Evolutionary conservation across 164 flowering plant genomes (phyloP), one percentile per base, ranked within the genome.

Genomic region (Vitis riparia): DNA sequence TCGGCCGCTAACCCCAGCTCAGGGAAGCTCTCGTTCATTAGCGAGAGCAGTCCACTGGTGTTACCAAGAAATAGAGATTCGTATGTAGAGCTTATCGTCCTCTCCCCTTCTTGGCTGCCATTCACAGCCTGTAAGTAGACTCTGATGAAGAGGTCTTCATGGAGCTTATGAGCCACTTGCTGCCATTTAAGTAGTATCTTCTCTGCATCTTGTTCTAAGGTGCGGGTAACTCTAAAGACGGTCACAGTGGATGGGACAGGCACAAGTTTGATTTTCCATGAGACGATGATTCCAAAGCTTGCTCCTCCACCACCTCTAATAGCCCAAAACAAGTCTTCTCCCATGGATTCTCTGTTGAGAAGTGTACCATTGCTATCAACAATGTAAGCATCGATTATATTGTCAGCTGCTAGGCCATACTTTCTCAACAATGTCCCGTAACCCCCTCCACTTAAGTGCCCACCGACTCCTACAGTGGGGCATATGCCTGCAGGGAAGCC

Each of bases 281-380:
- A 55, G 11, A 58, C 9, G 3, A 65, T 44, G 11, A 71, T 63
- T 5, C 68, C 69, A 48, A 71, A 71, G 58, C 74, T 71, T 14
- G 56, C 74, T 10, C 68, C 69, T 32, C 66, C 62, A 17, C 73
- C 55, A 23, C 68, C 67, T 11, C 72, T 47, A 23, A 69, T 62
- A 15, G 72, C 59, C 72, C 72, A 69, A 52, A 69, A 63, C 19
- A 71, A 59, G 19, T 72, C 75, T 59, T 66, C 69, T 27, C 75
- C 75, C 75, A 72, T 72, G 3, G 51, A 2, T 50, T 66, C 44
- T 44, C 75, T 49, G 30, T 73, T 61, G 4, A 72, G 61, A 53
- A 73, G 17, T 58, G 61, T 51, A 1, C 75, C 75, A 13, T 60
- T 67, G 10, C 29, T 71, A 73, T 73, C 75, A n/a, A 73, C 57